Evolutionary conservation across 768 basidiomycete genomes (phyloP).

Genomic region (Leucogyrophana mollusca): DNA sequence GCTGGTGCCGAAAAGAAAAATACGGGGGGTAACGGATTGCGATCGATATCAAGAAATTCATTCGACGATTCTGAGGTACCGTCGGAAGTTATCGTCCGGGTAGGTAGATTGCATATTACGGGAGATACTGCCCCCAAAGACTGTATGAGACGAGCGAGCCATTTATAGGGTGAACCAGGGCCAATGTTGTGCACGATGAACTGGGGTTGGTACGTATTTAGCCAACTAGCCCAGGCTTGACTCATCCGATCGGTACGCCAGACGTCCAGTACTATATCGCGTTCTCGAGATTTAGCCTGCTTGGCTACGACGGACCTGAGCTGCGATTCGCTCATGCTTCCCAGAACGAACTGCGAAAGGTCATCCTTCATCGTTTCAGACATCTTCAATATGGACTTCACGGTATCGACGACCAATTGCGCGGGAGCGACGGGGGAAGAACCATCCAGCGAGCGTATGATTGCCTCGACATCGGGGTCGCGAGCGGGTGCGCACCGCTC

Average conservation of each 20-base stretch:
- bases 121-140: constrained; percentile 46
- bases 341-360: constrained; percentile 62
- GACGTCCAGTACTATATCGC: constrained; percentile 48
- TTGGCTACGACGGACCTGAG: constrained; percentile 45
- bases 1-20: constrained; percentile 59
- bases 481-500: constrained; percentile 68
- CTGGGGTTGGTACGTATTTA: constrained; percentile 8
- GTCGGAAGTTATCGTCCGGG: constrained; percentile 10
- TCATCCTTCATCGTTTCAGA: constrained; percentile 69
- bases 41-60: background rate
- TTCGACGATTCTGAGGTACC: constrained; percentile 2
- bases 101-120: constrained; percentile 29
- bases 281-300: constrained; percentile 56
- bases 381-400: constrained; percentile 48
- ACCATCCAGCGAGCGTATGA: constrained; percentile 37
- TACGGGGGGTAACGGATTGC: constrained; percentile 61
- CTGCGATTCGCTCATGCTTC: constrained; percentile 64
- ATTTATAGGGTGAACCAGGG: constrained; percentile 25
- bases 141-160: constrained; percentile 49
- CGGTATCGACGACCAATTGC: constrained; percentile 43
- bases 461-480: constrained; percentile 50
- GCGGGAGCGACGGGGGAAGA: constrained; percentile 39
- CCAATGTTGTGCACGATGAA: constrained; percentile 11
- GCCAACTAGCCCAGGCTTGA: constrained; percentile 23
- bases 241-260: constrained; percentile 39